Percentiles rank a stretch among this genome's conserved stretches.
phyloP scores from a whole-genome alignment of 1,284 basidiomycete genomes.

The Neonothopanus nambi region DNA sequence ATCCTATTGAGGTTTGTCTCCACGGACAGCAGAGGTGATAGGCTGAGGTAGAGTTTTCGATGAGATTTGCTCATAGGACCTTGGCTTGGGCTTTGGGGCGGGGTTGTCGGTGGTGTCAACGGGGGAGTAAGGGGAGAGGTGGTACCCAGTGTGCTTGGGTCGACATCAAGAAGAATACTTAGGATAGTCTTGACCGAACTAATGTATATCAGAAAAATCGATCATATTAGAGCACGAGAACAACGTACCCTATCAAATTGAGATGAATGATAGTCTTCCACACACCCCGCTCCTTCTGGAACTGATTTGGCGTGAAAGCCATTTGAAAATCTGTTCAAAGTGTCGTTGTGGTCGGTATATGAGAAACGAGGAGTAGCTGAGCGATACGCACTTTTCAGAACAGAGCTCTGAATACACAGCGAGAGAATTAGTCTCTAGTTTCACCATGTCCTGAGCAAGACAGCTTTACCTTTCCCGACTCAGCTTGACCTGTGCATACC shows the following conservation, averaged over 20 bases:
- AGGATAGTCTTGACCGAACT: conserved; percentile 58
- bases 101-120: conserved; percentile 22
- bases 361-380: background rate
- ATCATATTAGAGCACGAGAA: background rate
- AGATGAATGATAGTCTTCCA: conserved; percentile 70
- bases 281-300: conserved; percentile 52
- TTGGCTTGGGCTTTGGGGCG: conserved; percentile 14
- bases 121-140: conserved; percentile 26
- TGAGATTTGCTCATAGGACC: conserved; percentile 29
- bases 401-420: conserved; percentile 48
- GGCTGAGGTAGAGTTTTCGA: conserved; percentile 48
- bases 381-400: conserved; percentile 54
- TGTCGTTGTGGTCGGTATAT: background rate
- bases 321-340: conserved; percentile 59
- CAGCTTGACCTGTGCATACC: conserved; percentile 52
- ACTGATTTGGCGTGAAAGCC: conserved; percentile 60
- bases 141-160: conserved; percentile 1
- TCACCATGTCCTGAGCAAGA: background rate
- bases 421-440: background rate
- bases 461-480: conserved; percentile 57
- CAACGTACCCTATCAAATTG: conserved; percentile 59
- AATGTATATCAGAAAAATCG: background rate
- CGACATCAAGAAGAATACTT: conserved; percentile 29
- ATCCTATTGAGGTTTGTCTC: conserved; percentile 53
- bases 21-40: conserved; percentile 61